Conservation (phyloP, 192 early-diverging fungal species). For the Backusella psychrophila region DNA sequence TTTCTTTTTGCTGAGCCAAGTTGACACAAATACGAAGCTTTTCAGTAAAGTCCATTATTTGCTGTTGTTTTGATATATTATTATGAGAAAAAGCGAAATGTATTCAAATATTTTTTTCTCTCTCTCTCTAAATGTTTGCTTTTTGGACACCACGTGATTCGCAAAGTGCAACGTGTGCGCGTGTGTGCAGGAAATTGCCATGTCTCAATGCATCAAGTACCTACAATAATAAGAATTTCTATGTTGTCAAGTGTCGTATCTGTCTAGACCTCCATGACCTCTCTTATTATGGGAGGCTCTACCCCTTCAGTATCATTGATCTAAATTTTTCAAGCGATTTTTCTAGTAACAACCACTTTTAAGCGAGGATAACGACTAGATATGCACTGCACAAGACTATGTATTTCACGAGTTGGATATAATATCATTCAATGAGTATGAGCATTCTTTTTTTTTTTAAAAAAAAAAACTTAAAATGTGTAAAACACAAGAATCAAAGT, state of each 20-base stretch:
- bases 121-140: background rate
- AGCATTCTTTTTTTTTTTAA: too few relatives aligned
- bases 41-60: constrained; percentile 20
- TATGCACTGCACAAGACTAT: too few relatives aligned
- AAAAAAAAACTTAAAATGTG: too few relatives aligned
- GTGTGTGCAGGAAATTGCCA: background rate
- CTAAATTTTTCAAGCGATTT: too few relatives aligned
- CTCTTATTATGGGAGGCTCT: too few relatives aligned
- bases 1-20: constrained; percentile 29
- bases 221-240: background rate
- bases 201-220: background rate
- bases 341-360: too few relatives aligned
- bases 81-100: background rate
- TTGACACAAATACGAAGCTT: constrained; percentile 15
- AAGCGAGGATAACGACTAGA: too few relatives aligned
- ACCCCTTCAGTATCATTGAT: too few relatives aligned
- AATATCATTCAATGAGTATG: too few relatives aligned
- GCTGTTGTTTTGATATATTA: background rate
- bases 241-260: background rate
- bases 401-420: too few relatives aligned
- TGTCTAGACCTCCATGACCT: too few relatives aligned
- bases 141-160: background rate
- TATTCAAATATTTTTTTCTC: background rate
- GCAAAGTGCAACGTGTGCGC: background rate
- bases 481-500: too few relatives aligned